Base-by-base conservation (phyloP, 257 asterid genomes). In the Fraxinus excelsior region DNA sequence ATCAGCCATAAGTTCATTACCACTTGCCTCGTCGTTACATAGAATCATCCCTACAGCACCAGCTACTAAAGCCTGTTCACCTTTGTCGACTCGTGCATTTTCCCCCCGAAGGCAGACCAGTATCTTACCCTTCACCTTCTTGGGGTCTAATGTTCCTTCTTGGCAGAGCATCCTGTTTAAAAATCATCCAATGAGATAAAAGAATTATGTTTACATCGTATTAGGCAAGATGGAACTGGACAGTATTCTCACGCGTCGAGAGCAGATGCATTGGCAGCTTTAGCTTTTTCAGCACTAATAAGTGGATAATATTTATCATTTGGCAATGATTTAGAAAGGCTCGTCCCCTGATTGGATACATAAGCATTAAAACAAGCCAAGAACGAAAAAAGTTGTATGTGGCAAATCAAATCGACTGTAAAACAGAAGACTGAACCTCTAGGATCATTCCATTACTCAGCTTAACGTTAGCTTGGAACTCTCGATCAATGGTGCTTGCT, bases 1-100 rank as follows among this genome's bases (percentile, higher is more conserved):
- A 34, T 67, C 65, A 7, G 67, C 53, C 7, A 3, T 26, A 28
- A 65, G 4, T 29, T 79, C 78, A 73, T 68, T 68, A 19, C 66
- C 70, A 18, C 14, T 2, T 12, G 7, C 7, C 49, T 65, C 26
- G 19, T 73, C 71, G 26, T 79, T 74, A 58, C 76, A 74, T 7
- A 79, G 46, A 46, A 79, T 74, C 83, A 79, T 74, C 19, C 79
- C 83, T 7, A 29, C 71, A 2, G 79, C 83, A 37, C 83, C 83
- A 8, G 72, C 67, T 23, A 5, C 1, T 8, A 40, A 46, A 34
- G 76, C 75, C 1, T 35, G 49, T 29, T 79, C 26, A 2, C 78
- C 83, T 53, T 31, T 79, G 18, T 21, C 14, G 11, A 53, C 46
- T 74, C 62, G 8, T 29, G 42, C 35, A 67, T 67, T 25, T 5